These are phyloP conservation scores for Carex scoparia DNA, from an alignment of 176 grass and related monocot genomes.

Conservation along the genomic window DNA sequence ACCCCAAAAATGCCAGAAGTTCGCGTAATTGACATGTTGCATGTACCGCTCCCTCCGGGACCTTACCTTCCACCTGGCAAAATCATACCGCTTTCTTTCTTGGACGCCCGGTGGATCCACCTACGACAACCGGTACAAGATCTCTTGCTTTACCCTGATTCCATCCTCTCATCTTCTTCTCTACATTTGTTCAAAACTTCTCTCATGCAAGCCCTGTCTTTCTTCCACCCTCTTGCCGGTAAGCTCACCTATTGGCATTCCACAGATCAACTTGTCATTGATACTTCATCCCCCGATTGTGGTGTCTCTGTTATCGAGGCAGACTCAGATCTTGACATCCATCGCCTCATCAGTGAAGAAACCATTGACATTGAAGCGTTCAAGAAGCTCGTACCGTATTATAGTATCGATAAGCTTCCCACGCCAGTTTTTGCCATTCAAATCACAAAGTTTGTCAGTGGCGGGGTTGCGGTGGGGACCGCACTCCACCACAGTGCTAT, in stretches of 20 bases:
- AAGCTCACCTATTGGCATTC: background rate
- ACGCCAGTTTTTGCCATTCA: constrained; percentile 42
- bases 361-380: constrained; percentile 26
- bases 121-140: constrained; percentile 21
- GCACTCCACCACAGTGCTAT: constrained; percentile 30
- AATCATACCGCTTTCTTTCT: constrained; percentile 16
- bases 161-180: constrained; percentile 12
- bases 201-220: background rate
- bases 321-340: constrained; percentile 30
- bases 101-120: constrained; percentile 20
- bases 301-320: constrained; percentile 35
- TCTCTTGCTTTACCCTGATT: constrained; percentile 15
- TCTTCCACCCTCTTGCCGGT: constrained; percentile 22
- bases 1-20: background rate
- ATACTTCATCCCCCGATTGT: background rate
- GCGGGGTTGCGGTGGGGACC: constrained; percentile 18
- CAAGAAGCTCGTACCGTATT: constrained; percentile 28
- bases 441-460: constrained; percentile 28
- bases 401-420: constrained; percentile 35
- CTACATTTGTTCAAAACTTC: constrained; percentile 15
- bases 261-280: constrained; percentile 16
- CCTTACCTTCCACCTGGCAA: background rate
- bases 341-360: constrained; percentile 24
- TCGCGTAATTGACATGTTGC: background rate
- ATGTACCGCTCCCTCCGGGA: background rate